phyloP scores from a whole-genome alignment of 805 yeast genomes.

The Debaryomyces tyrocola region DNA sequence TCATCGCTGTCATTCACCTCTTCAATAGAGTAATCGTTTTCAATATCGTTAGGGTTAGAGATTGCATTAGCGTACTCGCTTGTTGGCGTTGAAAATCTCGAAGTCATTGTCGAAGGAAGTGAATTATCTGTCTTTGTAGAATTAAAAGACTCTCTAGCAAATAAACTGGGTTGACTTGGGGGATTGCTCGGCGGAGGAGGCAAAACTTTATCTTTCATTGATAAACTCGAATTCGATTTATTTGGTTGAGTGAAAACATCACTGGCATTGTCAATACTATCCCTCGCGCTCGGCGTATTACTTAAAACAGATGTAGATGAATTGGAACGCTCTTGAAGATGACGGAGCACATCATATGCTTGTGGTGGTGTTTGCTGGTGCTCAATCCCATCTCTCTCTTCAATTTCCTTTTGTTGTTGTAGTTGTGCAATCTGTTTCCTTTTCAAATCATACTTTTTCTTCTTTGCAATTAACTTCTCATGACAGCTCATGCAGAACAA shows the following conservation, averaged over 20 bases:
- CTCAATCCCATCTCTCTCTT: background rate
- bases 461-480: conserved; percentile 73
- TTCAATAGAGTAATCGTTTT: conserved; percentile 37
- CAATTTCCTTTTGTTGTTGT: conserved; percentile 6
- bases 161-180: background rate
- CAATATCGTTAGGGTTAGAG: conserved; percentile 4
- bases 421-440: conserved; percentile 30
- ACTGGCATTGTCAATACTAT: conserved; percentile 3
- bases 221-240: conserved; percentile 9
- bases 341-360: background rate
- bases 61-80: conserved; percentile 2
- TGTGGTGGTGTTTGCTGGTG: background rate
- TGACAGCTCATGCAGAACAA: conserved; percentile 92
- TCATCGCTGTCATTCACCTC: conserved; percentile 43
- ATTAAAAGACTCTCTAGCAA: conserved; percentile 16
- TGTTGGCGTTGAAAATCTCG: conserved; percentile 9
- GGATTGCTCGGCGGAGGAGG: conserved; percentile 13
- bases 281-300: background rate
- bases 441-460: conserved; percentile 59
- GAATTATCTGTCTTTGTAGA: conserved; percentile 15
- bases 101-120: conserved; percentile 9
- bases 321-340: background rate
- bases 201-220: conserved; percentile 12
- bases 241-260: background rate
- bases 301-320: conserved; percentile 6